Evolutionary conservation across 1,284 basidiomycete genomes (phyloP).

Genomic region (Ceratobasidium sp.): DNA sequence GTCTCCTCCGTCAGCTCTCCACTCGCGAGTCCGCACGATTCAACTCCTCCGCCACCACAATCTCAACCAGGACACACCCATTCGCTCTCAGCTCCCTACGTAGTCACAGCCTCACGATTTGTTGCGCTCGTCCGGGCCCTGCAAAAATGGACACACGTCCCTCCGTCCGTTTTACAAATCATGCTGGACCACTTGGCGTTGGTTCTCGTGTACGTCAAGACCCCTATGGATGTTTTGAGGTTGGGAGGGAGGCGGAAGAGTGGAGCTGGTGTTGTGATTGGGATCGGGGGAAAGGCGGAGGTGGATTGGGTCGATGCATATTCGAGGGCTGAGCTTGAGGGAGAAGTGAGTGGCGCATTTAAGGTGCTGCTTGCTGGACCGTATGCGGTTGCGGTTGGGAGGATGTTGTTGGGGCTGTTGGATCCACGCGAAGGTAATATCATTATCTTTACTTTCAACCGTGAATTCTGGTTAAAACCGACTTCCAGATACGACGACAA

Average conservation of each 20-base stretch:
- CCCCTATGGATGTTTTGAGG: slow-evolving; percentile 26
- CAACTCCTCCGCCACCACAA: background rate
- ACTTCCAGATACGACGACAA: too few relatives aligned
- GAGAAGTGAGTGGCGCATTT: slow-evolving; percentile 33
- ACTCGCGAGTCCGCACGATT: slow-evolving; percentile 8
- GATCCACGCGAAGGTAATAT: too few relatives aligned
- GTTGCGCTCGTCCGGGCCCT: slow-evolving; percentile 24
- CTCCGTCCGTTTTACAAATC: background rate
- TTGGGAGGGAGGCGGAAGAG: slow-evolving; percentile 29
- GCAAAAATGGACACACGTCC: slow-evolving; percentile 34
- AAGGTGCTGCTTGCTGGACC: slow-evolving; percentile 26
- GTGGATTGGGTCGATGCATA: slow-evolving; percentile 41
- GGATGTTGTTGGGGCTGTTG: slow-evolving; percentile 39
- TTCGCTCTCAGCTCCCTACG: background rate
- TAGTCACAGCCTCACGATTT: slow-evolving; percentile 32
- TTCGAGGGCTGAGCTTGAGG: slow-evolving; percentile 32
- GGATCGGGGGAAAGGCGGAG: background rate
- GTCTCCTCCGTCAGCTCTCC: slow-evolving; percentile 14
- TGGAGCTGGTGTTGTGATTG: background rate
- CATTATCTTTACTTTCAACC: too few relatives aligned
- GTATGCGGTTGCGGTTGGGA: slow-evolving; percentile 36
- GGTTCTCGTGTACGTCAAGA: slow-evolving; percentile 29
- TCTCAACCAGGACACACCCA: too few relatives aligned
- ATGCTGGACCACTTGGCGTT: slow-evolving; percentile 33
- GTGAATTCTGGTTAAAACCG: too few relatives aligned